Evolutionary conservation across 139 green algal species (phyloP), one percentile per base, ranked within the genome.

Genomic region (Chlorella sp.): DNA sequence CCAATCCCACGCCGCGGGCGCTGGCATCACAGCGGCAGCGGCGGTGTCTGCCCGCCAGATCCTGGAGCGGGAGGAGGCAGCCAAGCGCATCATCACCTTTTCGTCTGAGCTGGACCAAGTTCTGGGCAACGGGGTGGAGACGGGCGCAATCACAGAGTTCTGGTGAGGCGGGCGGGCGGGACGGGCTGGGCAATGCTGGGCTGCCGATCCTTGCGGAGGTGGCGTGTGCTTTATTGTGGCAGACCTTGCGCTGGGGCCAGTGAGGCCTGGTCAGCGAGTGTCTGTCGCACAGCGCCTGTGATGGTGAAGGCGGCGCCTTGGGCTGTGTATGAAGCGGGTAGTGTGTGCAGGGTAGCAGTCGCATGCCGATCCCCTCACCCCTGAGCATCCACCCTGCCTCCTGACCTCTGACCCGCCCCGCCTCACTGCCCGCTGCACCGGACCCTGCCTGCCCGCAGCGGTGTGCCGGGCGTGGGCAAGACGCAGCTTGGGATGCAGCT

Each of bases 381-480:
- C n/a, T n/a, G n/a, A n/a, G 9, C 5, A 57, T 9, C 48, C 48
- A 57, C 48, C 5, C 9, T 5, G 48, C 48, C 5, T 57, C 9
- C 48, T n/a, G 28, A 48, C 9, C 5, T 15, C 32, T 4, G n/a
- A 57, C 53, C 37, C 53, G 53, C 32, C 19, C 11, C 15, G 9
- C 12, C 42, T 28, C 42, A 57, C 48, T 57, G 48, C 48, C 48
- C 48, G 48, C 48, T 57, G 48, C 48, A 9, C 9, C 7, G 5
- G 48, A 5, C 37, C 18, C 77, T 61, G 18, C 83, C 60, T 3
- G 60, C 28, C 30, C 19, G 68, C 84, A 88, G 94, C 85, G 97
- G 97, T 19, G 95, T 96, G 24, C 96, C 97, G 0, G 97, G 96
- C 21, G 92, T 98, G 1, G 97, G 97, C 76, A 99, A 99, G 89